phyloP scores from a whole-genome alignment of 441 rosid species.

The Geranium incanum region DNA sequence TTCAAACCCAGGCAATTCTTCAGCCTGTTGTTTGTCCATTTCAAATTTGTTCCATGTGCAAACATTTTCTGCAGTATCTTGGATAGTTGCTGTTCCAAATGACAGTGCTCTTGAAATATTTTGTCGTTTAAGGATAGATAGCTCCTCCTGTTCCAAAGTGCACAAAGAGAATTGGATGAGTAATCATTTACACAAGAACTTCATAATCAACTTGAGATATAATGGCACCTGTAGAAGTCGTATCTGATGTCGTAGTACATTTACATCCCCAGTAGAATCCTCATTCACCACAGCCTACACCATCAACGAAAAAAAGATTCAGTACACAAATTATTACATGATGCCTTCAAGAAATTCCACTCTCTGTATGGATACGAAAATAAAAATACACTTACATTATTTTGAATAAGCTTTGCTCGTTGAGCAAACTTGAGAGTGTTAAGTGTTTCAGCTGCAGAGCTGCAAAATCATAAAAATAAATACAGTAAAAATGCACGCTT shows the following conservation, averaged over 20 bases:
- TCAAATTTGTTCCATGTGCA: slow-evolving; percentile 24
- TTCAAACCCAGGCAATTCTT: slow-evolving; percentile 48
- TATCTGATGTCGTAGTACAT: slow-evolving; percentile 73
- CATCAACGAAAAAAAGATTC: slow-evolving; percentile 14
- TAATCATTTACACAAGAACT: slow-evolving; percentile 15
- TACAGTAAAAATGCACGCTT: slow-evolving; percentile 4
- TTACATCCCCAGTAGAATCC: slow-evolving; percentile 83
- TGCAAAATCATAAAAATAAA: slow-evolving; percentile 28
- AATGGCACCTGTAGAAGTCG: slow-evolving; percentile 64
- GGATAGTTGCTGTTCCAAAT: slow-evolving; percentile 52
- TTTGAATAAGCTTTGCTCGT: slow-evolving; percentile 93
- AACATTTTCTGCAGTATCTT: slow-evolving; percentile 27
- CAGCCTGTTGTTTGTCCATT: slow-evolving; percentile 36
- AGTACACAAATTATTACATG: slow-evolving; percentile 17
- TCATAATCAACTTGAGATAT: slow-evolving; percentile 7
- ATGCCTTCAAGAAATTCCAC: slow-evolving; percentile 13
- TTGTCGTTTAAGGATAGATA: slow-evolving; percentile 68
- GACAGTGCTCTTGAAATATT: slow-evolving; percentile 76
- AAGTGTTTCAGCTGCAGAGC: slow-evolving; percentile 88
- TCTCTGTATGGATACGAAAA: background rate
- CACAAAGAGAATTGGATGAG: slow-evolving; percentile 16
- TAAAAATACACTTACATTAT: slow-evolving; percentile 54
- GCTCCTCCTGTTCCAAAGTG: slow-evolving; percentile 65
- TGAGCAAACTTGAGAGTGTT: slow-evolving; percentile 96
- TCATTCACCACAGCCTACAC: slow-evolving; percentile 92